Conservation (phyloP, 257 asterid species). For the Solanum neorickii region DNA sequence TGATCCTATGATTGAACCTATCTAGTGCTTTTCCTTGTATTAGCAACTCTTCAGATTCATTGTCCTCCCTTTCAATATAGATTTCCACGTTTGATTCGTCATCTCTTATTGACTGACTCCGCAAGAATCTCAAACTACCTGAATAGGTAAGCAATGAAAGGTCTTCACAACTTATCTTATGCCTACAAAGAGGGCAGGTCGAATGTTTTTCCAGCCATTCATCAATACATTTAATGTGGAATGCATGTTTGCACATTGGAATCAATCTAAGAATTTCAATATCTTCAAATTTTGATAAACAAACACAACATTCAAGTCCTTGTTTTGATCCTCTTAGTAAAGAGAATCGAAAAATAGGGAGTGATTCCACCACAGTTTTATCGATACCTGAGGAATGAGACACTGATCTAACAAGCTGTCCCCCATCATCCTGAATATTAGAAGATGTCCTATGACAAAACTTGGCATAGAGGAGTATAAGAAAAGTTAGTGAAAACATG, state of each 20-base stretch:
- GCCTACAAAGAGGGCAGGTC: constrained; percentile 30
- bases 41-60: constrained; percentile 6
- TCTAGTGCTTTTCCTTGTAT: constrained; percentile 9
- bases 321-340: constrained; percentile 17
- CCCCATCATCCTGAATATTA: constrained; percentile 27
- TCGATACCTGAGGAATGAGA: constrained; percentile 17
- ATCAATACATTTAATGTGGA: constrained; percentile 23
- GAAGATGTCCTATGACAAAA: constrained; percentile 17
- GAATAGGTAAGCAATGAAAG: constrained; percentile 12
- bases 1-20: constrained; percentile 37
- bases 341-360: constrained; percentile 24
- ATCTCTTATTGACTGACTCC: constrained; percentile 6
- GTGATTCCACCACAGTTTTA: constrained; percentile 20
- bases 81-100: constrained; percentile 20
- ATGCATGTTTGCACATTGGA: constrained; percentile 29
- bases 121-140: constrained; percentile 17
- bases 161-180: constrained; percentile 14
- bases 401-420: constrained; percentile 19
- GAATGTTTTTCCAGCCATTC: constrained; percentile 29
- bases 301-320: constrained; percentile 26
- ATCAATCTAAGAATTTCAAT: constrained; percentile 16
- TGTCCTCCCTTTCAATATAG: constrained; percentile 28
- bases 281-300: constrained; percentile 23
- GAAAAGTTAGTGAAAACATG: constrained; percentile 52
- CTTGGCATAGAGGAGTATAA: constrained; percentile 75